These are phyloP conservation scores for Hyphopichia burtonii DNA, from an alignment of 1,139 yeast genomes.

Conservation along the genomic window DNA sequence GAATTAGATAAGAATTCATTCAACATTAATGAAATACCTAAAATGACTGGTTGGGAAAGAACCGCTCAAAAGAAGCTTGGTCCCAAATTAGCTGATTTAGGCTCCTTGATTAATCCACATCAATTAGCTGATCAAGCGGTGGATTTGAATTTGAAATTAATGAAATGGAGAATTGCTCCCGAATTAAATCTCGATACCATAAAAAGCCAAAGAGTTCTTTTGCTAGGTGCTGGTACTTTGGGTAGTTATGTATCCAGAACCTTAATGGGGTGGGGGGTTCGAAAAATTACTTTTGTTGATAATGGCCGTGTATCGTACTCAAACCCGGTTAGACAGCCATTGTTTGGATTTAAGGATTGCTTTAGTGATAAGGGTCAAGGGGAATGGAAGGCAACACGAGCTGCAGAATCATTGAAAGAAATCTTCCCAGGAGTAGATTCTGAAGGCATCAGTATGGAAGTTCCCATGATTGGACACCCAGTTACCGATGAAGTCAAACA, in stretches of 20 bases:
- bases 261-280: conserved; percentile 91
- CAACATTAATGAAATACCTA: conserved; percentile 20
- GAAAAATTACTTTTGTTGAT: conserved; percentile 83
- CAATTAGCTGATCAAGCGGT: conserved; percentile 89
- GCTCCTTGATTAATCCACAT: conserved; percentile 74
- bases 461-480: conserved; percentile 97
- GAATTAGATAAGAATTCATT: conserved; percentile 14
- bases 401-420: conserved; percentile 67
- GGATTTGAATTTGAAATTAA: conserved; percentile 81
- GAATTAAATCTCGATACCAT: conserved; percentile 66
- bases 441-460: conserved; percentile 61
- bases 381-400: conserved; percentile 66
- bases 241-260: conserved; percentile 90
- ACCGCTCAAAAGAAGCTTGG: conserved; percentile 68
- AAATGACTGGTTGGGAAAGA: conserved; percentile 87
- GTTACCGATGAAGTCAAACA: conserved; percentile 54
- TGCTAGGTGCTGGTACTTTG: conserved; percentile 95
- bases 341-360: conserved; percentile 77
- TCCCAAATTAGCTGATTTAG: conserved; percentile 81
- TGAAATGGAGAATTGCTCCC: conserved; percentile 97
- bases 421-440: conserved; percentile 78
- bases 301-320: conserved; percentile 86
- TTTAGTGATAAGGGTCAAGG: conserved; percentile 59
- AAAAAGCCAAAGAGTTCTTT: conserved; percentile 58
- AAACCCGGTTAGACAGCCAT: conserved; percentile 93